phyloP scores from a whole-genome alignment of 2,329 filamentous ascomycete species.

The Diaporthe citri region DNA sequence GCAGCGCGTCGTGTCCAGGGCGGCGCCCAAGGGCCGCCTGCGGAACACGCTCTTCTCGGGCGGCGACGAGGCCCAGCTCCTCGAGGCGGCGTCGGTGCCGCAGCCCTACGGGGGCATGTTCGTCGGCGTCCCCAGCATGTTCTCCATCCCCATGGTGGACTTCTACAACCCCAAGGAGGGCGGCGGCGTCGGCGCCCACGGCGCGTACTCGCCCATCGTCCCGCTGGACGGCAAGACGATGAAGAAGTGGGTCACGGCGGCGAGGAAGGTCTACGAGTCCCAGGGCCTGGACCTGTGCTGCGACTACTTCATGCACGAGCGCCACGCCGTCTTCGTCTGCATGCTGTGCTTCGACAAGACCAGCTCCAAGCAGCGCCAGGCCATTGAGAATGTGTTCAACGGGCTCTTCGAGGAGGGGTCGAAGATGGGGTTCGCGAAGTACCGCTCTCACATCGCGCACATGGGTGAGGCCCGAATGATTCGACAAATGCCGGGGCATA shows the following conservation, averaged over 20 bases:
- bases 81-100: slow-evolving; percentile 53
- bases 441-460: slow-evolving; percentile 54
- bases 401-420: slow-evolving; percentile 51
- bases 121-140: slow-evolving; percentile 53
- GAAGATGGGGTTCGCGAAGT: slow-evolving; percentile 53
- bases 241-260: slow-evolving; percentile 56
- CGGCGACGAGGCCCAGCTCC: slow-evolving; percentile 51
- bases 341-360: slow-evolving; percentile 63
- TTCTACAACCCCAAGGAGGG: slow-evolving; percentile 50
- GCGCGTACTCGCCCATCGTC: slow-evolving; percentile 54
- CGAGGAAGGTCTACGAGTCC: slow-evolving; percentile 56
- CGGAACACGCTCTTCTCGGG: slow-evolving; percentile 52
- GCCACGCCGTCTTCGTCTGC: slow-evolving; percentile 60
- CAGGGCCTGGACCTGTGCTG: slow-evolving; percentile 58
- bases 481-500: neutral
- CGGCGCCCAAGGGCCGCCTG: slow-evolving; percentile 54
- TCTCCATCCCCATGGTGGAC: slow-evolving; percentile 52
- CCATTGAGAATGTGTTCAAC: slow-evolving; percentile 52
- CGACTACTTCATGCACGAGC: slow-evolving; percentile 63
- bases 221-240: slow-evolving; percentile 54
- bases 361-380: slow-evolving; percentile 51
- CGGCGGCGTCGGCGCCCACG: slow-evolving; percentile 50
- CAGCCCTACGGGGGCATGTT: slow-evolving; percentile 51
- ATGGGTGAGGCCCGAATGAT: slow-evolving; percentile 50
- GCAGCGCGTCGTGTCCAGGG: slow-evolving; percentile 49